Conservation (phyloP, 129 eudicot genomes). For the Pittosporum tobira region DNA sequence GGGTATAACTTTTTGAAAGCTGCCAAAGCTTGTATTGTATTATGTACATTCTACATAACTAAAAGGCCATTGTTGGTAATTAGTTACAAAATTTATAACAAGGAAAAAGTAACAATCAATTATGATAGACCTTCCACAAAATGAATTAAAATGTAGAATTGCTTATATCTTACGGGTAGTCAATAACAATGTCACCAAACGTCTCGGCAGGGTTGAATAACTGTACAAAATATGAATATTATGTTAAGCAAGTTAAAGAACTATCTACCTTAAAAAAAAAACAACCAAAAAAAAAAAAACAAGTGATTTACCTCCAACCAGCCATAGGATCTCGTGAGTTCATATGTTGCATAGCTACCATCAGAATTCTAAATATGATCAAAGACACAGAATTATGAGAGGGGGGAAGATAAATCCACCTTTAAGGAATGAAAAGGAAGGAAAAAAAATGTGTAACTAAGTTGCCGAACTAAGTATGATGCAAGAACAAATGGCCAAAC, state of each 20-base stretch:
- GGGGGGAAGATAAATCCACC: neutral
- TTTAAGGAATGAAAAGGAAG: too few relatives aligned
- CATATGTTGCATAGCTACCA: slow-evolving; percentile 96
- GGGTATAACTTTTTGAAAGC: slow-evolving; percentile 60
- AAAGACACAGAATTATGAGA: slow-evolving; percentile 12
- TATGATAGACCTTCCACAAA: neutral
- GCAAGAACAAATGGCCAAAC: too few relatives aligned
- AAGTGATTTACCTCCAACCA: slow-evolving; percentile 75
- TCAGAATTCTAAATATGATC: slow-evolving; percentile 46
- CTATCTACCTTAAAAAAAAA: neutral
- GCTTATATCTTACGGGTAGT: slow-evolving; percentile 72
- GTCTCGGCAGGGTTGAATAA: slow-evolving; percentile 89
- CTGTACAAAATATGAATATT: slow-evolving; percentile 30
- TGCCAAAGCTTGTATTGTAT: slow-evolving; percentile 66
- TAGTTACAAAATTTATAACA: slow-evolving; percentile 6
- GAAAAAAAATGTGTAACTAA: too few relatives aligned
- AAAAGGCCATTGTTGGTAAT: slow-evolving; percentile 13
- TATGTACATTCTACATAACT: slow-evolving; percentile 89
- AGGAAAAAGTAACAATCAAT: neutral
- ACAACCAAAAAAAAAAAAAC: neutral
- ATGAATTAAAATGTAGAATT: neutral
- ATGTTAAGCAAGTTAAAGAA: neutral
- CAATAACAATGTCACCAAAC: slow-evolving; percentile 84
- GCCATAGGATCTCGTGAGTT: slow-evolving; percentile 86
- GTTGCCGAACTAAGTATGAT: too few relatives aligned